Evolutionary conservation across 352 stramenopile genomes (phyloP), one percentile per base, ranked within the genome.

Genomic region (Globisporangium nunn): DNA sequence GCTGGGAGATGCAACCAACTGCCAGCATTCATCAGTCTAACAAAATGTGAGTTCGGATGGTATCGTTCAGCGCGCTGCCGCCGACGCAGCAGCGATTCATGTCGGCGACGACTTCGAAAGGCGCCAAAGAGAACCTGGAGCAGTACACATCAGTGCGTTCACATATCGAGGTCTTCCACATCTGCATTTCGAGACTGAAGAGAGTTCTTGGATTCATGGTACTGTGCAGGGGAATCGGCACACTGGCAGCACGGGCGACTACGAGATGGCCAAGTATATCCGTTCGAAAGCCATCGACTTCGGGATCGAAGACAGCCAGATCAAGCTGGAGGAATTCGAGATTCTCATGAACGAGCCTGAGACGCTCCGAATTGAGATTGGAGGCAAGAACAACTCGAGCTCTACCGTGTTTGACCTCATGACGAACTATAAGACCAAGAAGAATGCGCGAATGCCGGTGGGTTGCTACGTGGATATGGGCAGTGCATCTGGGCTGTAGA

Each of bases 241-340:
- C 52, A 90, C 82, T 0, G 82, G 80, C 6, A 81, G 58, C n/a
- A 65, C 48, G 6, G 83, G 81, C 41, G 78, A 88, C 67, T 66
- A 73, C 15, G 81, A 91, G 28, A 88, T 89, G 70, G 81, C 81
- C 23, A 75, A 86, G 56, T 93, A 85, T 59, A 92, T 92, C 46
- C 74, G 77, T 31, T 72, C 75, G 17, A 74, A 78, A 46, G 80
- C 80, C 18, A 75, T 91, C 10, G 74, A 87, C 28, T 90, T 88
- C 50, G 84, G 84, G 12, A 82, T 93, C 57, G 74, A 87, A 35
- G 78, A 88, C 51, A 67, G 52, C n/a, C 74, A 68, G 29, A 81
- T 93, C 65, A 91, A 88, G 55, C 50, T 90, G n/a, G 82, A 90
- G 48, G 81, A 91, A 29, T 92, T 92, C 49, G 81, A 92, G 59